These are phyloP conservation scores for Candida dajiaensis DNA, from an alignment of 805 yeast genomes.

Conservation along the genomic window DNA sequence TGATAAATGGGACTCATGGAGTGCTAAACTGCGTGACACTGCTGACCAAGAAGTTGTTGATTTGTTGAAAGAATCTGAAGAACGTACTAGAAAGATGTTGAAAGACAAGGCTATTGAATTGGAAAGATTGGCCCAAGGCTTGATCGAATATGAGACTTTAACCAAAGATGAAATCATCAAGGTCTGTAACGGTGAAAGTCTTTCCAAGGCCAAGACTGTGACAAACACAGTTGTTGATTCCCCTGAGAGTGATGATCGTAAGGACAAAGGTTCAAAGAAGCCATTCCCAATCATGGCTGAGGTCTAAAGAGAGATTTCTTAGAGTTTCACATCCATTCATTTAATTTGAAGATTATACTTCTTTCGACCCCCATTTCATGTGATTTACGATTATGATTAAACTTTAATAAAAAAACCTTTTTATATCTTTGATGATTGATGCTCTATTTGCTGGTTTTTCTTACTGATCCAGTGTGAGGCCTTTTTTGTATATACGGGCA, in stretches of 20 bases:
- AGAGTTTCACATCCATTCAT: background rate
- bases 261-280: conserved; percentile 28
- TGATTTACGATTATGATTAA: conserved; percentile 2
- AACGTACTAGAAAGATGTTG: conserved; percentile 68
- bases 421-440: background rate
- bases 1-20: conserved; percentile 95
- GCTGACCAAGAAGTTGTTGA: conserved; percentile 91
- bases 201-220: conserved; percentile 60
- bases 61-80: conserved; percentile 68
- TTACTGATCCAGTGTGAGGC: background rate
- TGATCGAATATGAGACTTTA: conserved; percentile 91
- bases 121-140: conserved; percentile 84
- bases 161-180: conserved; percentile 86
- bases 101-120: conserved; percentile 60
- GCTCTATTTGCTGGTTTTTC: background rate
- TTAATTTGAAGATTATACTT: background rate
- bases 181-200: conserved; percentile 72
- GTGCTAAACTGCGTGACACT: conserved; percentile 75
- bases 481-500: background rate
- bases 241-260: conserved; percentile 40
- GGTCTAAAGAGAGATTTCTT: conserved; percentile 7
- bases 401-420: background rate
- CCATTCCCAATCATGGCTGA: conserved; percentile 26
- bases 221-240: conserved; percentile 72
- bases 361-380: background rate